phyloP scores from a whole-genome alignment of 257 asterid species.

The Petunia axillaris region DNA sequence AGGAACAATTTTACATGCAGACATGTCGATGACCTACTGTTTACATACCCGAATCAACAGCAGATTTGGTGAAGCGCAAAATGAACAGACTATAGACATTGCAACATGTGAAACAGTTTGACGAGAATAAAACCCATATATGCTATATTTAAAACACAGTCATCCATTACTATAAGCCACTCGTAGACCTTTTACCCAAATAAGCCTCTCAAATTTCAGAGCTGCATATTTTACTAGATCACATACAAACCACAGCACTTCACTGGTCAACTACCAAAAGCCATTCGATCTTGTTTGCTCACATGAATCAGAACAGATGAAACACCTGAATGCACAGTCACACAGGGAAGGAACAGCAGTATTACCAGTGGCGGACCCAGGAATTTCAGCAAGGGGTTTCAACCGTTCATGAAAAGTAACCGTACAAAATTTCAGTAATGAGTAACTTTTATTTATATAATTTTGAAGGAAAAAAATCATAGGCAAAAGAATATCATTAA shows the following conservation, averaged over 20 bases:
- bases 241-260: background rate
- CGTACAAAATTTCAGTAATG: too few relatives aligned
- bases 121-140: background rate
- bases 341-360: conserved; percentile 2
- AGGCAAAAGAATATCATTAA: too few relatives aligned
- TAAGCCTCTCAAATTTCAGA: background rate
- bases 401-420: too few relatives aligned
- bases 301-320: background rate
- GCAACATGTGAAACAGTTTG: background rate
- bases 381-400: too few relatives aligned
- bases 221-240: background rate
- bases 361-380: background rate
- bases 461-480: too few relatives aligned
- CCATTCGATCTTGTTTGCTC: background rate
- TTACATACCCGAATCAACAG: conserved; percentile 1
- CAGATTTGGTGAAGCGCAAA: background rate
- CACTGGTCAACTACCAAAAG: conserved; percentile 11
- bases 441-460: too few relatives aligned
- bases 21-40: conserved; percentile 6
- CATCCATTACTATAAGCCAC: background rate
- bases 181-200: conserved; percentile 7
- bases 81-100: conserved; percentile 10
- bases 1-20: background rate
- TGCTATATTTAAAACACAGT: background rate
- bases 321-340: conserved; percentile 22